Conservation (phyloP, 1,284 basidiomycete species). For the Ustilago cynodontis region DNA sequence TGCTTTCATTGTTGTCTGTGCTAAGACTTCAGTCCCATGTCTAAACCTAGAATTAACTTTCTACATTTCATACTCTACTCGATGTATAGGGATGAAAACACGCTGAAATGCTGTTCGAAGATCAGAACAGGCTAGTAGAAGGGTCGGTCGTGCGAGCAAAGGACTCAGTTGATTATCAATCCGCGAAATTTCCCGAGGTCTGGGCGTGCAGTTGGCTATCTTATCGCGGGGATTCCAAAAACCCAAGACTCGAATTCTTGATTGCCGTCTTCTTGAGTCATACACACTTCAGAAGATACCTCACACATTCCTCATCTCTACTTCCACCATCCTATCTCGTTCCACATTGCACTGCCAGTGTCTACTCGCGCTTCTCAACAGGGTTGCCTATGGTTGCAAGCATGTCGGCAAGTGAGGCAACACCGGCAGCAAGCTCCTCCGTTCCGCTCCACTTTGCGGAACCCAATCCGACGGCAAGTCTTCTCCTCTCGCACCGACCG, state of each 20-base stretch:
- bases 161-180: constrained; percentile 37
- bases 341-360: too few relatives aligned
- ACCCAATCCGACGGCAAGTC: constrained; percentile 46
- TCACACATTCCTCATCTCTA: not conserved
- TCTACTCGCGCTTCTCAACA: too few relatives aligned
- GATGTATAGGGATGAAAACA: too few relatives aligned
- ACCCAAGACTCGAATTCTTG: constrained; percentile 16
- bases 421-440: constrained; percentile 7
- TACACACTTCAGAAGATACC: not conserved
- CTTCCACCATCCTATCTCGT: not conserved
- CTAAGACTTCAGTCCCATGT: too few relatives aligned
- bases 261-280: constrained; percentile 4
- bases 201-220: constrained; percentile 27
- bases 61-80: too few relatives aligned
- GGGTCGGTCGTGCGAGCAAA: constrained; percentile 3
- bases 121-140: not conserved
- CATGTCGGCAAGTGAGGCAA: constrained; percentile 5
- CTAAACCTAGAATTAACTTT: too few relatives aligned
- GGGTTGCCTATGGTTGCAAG: not conserved
- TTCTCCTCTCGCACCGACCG: constrained; percentile 53
- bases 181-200: constrained; percentile 1
- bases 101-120: too few relatives aligned
- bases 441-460: constrained; percentile 21
- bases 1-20: not conserved
- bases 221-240: constrained; percentile 18